Percentiles rank a stretch among this genome's conserved stretches.
These are phyloP conservation scores for Solanum chaucha DNA, from an alignment of 257 asterid genomes.

Conservation along the genomic window DNA sequence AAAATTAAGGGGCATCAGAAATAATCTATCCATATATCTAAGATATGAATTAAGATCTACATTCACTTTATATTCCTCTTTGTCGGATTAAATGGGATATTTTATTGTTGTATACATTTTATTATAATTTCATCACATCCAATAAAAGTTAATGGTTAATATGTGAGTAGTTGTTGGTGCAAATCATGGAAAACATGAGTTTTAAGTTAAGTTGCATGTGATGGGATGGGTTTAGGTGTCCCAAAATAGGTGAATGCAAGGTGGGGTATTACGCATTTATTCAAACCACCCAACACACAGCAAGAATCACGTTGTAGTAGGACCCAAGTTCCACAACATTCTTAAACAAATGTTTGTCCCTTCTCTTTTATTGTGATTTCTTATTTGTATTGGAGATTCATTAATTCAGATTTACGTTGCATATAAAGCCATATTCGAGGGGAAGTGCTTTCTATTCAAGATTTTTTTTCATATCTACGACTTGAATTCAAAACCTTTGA, in stretches of 20 bases:
- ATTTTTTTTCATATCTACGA: not conserved
- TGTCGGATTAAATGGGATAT: too few relatives aligned
- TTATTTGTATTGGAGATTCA: rapidly evolving
- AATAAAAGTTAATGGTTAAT: not conserved
- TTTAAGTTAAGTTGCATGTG: not conserved
- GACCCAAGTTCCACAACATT: not conserved
- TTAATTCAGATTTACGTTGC: rapidly evolving
- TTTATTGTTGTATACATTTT: too few relatives aligned
- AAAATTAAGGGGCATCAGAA: not conserved
- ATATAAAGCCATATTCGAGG: rapidly evolving
- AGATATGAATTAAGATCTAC: too few relatives aligned
- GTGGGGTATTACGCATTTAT: not conserved
- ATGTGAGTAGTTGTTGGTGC: not conserved
- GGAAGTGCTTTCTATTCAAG: not conserved
- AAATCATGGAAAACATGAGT: not conserved
- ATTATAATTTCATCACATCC: not conserved
- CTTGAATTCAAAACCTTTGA: not conserved
- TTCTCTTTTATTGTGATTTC: not conserved
- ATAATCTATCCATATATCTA: too few relatives aligned
- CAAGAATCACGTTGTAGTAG: not conserved
- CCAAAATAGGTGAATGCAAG: not conserved
- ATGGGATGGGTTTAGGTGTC: not conserved
- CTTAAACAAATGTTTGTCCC: not conserved
- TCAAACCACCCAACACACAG: not conserved
- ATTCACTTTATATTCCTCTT: not conserved